Base-by-base conservation (phyloP, 192 early-diverging fungal genomes). In the Podila epigama region DNA sequence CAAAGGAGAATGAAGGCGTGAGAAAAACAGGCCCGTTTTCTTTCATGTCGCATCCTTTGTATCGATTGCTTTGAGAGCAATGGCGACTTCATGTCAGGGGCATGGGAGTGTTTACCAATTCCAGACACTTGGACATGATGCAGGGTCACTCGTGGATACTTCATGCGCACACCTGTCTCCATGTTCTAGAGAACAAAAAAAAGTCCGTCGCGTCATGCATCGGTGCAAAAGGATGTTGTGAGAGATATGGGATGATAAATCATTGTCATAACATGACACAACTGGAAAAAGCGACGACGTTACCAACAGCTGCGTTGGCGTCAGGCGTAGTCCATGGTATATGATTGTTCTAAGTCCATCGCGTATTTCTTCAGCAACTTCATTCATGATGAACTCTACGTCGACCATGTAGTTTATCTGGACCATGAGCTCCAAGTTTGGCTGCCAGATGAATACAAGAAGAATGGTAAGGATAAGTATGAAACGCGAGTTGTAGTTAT, bases 381-480 rank as follows among this genome's bases (percentile, higher is more conserved):
- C 48, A 10, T 48, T 44, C 72, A 75, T 75, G 8, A 68, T 41
- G 29, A 68, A 75, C 6, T 62, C 65, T 2, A 68, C 28, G 3
- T 75, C 72, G 27, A 75, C 52, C 72, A 75, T 75, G 35, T 57
- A 75, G 37, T 75, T 75, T 31, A 75, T 75, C 36, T 75, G 72
- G 4, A 68, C 72, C 72, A 75, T 67, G 28, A 75, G 22, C 41
- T 75, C 72, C 28, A 75, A 39, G 25, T 75, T 53, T 0, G 8
- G 33, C 15, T 29, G 29, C 8, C 18, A 12, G 12, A 15, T 48
- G 33, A 28, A 20, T 32, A 5, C 18, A n/a, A 7, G 7, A 15
- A 3, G n/a, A n/a, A 20, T 39, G 18, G 22, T 16, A 7, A 11
- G n/a, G 4, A 51, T 34, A 29, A 22, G 10, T 33, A 13, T 67